Conservation (phyloP, 148 eudicot genomes). For the Agrostemma githago region DNA sequence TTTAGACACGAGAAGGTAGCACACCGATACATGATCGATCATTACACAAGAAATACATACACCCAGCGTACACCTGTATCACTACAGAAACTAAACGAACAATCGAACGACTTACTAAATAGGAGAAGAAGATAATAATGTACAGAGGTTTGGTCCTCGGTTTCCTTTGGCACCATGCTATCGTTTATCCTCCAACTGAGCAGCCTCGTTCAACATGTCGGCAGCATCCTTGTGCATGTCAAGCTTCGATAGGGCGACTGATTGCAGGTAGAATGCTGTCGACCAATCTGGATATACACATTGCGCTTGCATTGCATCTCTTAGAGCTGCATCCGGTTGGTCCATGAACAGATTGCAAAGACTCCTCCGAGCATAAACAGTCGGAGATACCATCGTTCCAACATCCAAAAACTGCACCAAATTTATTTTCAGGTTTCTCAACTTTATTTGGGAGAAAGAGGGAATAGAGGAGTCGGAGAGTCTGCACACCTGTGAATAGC, state of each 20-base stretch:
- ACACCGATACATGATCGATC: neutral
- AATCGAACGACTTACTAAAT: conserved; percentile 15
- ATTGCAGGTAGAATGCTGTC: conserved; percentile 90
- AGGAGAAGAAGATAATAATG: conserved; percentile 16
- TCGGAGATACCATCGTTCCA: conserved; percentile 88
- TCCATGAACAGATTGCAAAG: conserved; percentile 76
- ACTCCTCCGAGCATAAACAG: conserved; percentile 81
- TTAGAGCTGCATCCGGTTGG: conserved; percentile 86
- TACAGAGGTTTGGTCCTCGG: conserved; percentile 23
- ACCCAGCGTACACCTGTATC: conserved; percentile 21
- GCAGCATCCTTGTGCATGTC: conserved; percentile 90
- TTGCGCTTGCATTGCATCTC: conserved; percentile 98
- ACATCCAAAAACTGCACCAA: conserved; percentile 70
- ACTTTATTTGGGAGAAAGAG: neutral
- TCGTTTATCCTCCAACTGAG: conserved; percentile 73
- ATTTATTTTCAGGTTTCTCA: neutral
- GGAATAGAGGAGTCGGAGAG: neutral
- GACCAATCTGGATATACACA: conserved; percentile 87
- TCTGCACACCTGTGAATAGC: conserved; percentile 84
- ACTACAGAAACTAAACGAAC: conserved; percentile 20
- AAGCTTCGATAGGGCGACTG: conserved; percentile 86
- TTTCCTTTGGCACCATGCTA: conserved; percentile 34
- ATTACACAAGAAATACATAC: conserved; percentile 21
- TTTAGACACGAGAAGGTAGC: conserved; percentile 5
- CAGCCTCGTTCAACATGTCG: conserved; percentile 86